Evolutionary conservation across 176 grass and related monocot genomes (phyloP), one percentile per base, ranked within the genome.

Genomic region (Raddia guianensis): DNA sequence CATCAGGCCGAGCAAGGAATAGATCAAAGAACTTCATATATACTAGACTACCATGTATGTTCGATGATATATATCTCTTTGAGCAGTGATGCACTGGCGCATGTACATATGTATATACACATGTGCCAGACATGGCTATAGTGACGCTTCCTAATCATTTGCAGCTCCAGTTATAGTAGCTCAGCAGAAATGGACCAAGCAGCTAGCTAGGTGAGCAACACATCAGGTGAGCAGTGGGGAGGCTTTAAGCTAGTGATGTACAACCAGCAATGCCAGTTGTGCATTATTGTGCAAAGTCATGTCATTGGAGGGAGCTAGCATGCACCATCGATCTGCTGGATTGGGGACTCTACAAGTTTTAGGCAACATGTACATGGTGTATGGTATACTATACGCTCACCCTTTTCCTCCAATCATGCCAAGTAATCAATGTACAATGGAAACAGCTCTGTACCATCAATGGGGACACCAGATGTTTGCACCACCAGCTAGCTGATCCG

Each of bases 211-310:
- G 53, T 62, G 80, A 81, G 68, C 67, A 77, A 75, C 82, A 76
- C 82, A 69, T 79, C 82, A 71, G 82, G 64, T 81, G 63, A 85
- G 65, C 72, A 70, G 65, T 71, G 77, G 53, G 59, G 80, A 73
- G 69, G 49, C 44, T 58, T 44, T 9, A 44, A 34, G 56, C 56
- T 58, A 18, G 79, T 79, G 59, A 54, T 78, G 86, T 52, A 74
- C 74, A 83, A 49, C 73, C 74, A 77, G 21, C 73, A 15, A 69
- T 54, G 79, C 73, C 78, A 87, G 56, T 72, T 83, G 74, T 67
- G 52, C 60, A 47, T 61, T 83, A 49, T 79, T 68, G 74, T 74
- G 75, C 53, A 74, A 47, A 16, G 86, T 79, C 80, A 74, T 45
- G 68, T 88, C 75, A 62, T 21, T 34, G 75, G 37, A 40, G 37